Conservation (phyloP, 2,329 filamentous ascomycete species). For the Dendryphion nanum region DNA sequence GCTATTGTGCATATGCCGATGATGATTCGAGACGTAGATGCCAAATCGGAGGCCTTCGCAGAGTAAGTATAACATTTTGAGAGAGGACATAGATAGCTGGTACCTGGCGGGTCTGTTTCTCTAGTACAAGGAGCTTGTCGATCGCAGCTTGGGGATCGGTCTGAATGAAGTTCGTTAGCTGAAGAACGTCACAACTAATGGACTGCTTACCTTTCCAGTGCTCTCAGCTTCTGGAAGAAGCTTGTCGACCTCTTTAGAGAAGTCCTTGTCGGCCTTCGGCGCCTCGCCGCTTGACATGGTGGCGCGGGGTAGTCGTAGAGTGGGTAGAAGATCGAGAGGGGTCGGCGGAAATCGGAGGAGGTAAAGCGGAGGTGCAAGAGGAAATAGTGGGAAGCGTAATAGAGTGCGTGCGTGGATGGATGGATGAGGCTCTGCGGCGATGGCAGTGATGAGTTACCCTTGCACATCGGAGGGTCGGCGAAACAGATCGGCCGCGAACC, state of each 20-base stretch:
- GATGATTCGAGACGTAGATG: conserved; percentile 87
- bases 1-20: conserved; percentile 89
- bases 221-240: conserved; percentile 87
- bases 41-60: conserved; percentile 84
- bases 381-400: too few relatives aligned
- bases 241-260: conserved; percentile 91
- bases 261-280: conserved; percentile 97
- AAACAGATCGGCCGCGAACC: background rate
- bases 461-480: conserved; percentile 2
- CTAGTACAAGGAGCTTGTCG: conserved; percentile 86
- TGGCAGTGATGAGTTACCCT: conserved; percentile 4
- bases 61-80: conserved; percentile 14
- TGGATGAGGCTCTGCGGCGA: conserved; percentile 8
- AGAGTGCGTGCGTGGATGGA: too few relatives aligned
- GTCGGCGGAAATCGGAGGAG: background rate
- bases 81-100: conserved; percentile 3
- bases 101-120: conserved; percentile 97
- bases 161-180: conserved; percentile 42
- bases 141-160: conserved; percentile 81
- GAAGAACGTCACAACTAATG: background rate
- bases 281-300: conserved; percentile 75
- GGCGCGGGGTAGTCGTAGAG: conserved; percentile 20
- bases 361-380: background rate
- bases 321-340: background rate
- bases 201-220: conserved; percentile 71